Conservation (phyloP, 805 yeast species). For the Saturnispora hagleri region DNA sequence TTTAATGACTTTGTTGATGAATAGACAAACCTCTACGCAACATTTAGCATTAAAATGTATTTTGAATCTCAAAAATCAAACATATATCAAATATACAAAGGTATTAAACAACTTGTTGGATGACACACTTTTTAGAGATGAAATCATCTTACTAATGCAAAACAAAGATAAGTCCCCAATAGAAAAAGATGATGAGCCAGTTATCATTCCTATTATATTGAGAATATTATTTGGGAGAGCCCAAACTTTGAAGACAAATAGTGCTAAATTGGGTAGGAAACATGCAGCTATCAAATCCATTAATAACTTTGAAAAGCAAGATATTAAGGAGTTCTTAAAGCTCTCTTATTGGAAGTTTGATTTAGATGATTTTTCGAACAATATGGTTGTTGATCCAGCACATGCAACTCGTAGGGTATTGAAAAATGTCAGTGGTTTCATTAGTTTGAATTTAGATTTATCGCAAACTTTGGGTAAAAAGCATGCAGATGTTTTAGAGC, state of each 20-base stretch:
- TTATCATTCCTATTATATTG: constrained; percentile 61
- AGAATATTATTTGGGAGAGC: constrained; percentile 83
- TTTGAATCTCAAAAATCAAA: constrained; percentile 51
- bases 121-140: constrained; percentile 80
- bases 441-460: constrained; percentile 49
- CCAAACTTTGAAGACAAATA: constrained; percentile 57
- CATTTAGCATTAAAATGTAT: constrained; percentile 63
- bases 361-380: constrained; percentile 27
- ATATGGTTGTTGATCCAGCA: constrained; percentile 13
- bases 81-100: constrained; percentile 59
- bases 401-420: constrained; percentile 28
- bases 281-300: constrained; percentile 58
- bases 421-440: constrained; percentile 54
- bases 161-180: constrained; percentile 42
- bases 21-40: constrained; percentile 55
- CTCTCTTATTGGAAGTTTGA: constrained; percentile 52
- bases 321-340: constrained; percentile 49
- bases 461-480: constrained; percentile 51
- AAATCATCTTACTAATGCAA: constrained; percentile 54
- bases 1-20: constrained; percentile 49
- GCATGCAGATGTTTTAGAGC: constrained; percentile 38
- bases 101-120: constrained; percentile 68
- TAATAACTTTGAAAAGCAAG: constrained; percentile 43
- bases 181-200: constrained; percentile 49
- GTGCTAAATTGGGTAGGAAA: constrained; percentile 64